Percentiles rank a stretch among this genome's conserved stretches.
Evolutionary conservation across 768 basidiomycete species (phyloP).

Genomic region (Boletus sensibilis): DNA sequence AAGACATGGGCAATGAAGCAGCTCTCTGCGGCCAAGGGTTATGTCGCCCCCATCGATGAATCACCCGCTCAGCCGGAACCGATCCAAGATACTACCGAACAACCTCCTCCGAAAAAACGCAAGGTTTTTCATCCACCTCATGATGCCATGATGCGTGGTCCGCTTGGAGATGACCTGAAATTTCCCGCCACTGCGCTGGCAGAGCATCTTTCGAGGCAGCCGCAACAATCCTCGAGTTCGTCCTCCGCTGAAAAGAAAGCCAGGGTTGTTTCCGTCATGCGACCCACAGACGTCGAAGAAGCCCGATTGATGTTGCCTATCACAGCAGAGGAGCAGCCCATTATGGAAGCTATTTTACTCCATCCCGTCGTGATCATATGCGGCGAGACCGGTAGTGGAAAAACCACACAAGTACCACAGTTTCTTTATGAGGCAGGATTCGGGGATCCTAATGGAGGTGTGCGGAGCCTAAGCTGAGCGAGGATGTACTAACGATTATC

Average conservation of each 20-base stretch:
- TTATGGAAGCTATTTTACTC: slow-evolving; percentile 88
- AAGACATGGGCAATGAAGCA: slow-evolving; percentile 90
- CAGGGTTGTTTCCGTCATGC: slow-evolving; percentile 54
- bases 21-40: slow-evolving; percentile 50
- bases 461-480: slow-evolving; percentile 17
- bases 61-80: slow-evolving; percentile 16
- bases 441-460: slow-evolving; percentile 79
- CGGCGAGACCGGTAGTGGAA: slow-evolving; percentile 97
- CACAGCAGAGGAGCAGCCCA: slow-evolving; percentile 87
- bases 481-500: slow-evolving; percentile 4
- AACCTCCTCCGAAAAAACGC: slow-evolving; percentile 43
- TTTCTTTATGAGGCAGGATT: slow-evolving; percentile 98
- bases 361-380: slow-evolving; percentile 73
- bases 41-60: slow-evolving; percentile 21
- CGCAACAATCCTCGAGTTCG: neutral
- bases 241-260: slow-evolving; percentile 24
- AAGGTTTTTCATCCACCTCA: slow-evolving; percentile 37
- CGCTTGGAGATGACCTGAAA: slow-evolving; percentile 69
- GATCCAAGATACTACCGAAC: slow-evolving; percentile 1
- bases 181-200: slow-evolving; percentile 69
- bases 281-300: slow-evolving; percentile 72
- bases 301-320: slow-evolving; percentile 82
- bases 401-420: slow-evolving; percentile 97
- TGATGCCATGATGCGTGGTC: slow-evolving; percentile 62
- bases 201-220: slow-evolving; percentile 34